A percentile compares a stretch with the other conserved stretches of the same genome.
Conservation (phyloP, 2,329 filamentous ascomycete species). For the Trichoderma simmonsii region DNA sequence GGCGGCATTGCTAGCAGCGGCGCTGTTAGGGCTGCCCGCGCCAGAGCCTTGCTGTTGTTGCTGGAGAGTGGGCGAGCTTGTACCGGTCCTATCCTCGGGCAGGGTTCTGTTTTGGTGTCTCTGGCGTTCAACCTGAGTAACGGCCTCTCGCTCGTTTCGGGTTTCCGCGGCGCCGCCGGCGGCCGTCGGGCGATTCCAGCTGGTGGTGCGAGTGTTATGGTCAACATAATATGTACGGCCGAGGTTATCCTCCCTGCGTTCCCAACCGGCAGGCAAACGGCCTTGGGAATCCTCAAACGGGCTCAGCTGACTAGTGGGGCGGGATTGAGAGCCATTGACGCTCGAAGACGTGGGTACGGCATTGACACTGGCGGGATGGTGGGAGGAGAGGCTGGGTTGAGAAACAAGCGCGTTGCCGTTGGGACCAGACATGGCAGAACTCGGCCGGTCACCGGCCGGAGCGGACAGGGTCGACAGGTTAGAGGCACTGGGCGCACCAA, state of each 20-base stretch:
- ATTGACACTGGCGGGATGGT: conserved; percentile 48
- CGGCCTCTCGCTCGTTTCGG: conserved; percentile 77
- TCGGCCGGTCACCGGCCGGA: conserved; percentile 45
- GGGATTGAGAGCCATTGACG: conserved; percentile 34
- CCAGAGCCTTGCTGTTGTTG: conserved; percentile 47
- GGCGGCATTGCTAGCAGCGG: conserved; percentile 31
- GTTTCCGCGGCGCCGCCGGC: conserved; percentile 69
- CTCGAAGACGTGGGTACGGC: conserved; percentile 32
- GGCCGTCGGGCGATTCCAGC: conserved; percentile 86
- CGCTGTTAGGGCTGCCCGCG: conserved; percentile 29
- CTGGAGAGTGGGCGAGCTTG: conserved; percentile 80
- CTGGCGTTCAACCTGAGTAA: conserved; percentile 88
- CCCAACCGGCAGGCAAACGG: conserved; percentile 88
- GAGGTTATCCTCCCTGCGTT: conserved; percentile 90
- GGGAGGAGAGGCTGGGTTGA: conserved; percentile 38
- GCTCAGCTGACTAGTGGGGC: conserved; percentile 57
- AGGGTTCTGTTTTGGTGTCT: conserved; percentile 94
- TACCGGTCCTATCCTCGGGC: conserved; percentile 90
- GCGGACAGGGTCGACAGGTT: conserved; percentile 43
- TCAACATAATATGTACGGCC: conserved; percentile 98
- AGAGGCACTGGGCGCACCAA: conserved; percentile 44
- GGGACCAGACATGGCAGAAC: conserved; percentile 50
- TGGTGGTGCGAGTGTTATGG: conserved; percentile 94
- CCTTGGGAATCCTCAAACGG: conserved; percentile 97
- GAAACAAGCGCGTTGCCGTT: conserved; percentile 45